Evolutionary conservation across 805 yeast species (phyloP).

Genomic region (Wickerhamomyces sydowiorum): DNA sequence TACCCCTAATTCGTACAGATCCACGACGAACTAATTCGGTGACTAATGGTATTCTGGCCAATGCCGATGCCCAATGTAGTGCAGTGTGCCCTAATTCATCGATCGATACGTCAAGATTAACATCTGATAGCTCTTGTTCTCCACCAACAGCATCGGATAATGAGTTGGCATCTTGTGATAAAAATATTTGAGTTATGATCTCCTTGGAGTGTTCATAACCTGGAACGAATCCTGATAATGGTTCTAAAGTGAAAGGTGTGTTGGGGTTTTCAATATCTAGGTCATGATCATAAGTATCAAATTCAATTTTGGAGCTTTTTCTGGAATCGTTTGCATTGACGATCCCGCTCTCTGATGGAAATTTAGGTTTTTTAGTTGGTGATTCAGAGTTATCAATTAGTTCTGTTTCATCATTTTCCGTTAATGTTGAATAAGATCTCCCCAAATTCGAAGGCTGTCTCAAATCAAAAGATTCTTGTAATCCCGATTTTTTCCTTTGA

Average conservation of each 20-base stretch:
- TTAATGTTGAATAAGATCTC: slow-evolving; percentile 24
- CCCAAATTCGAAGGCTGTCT: slow-evolving; percentile 19
- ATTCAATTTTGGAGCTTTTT: background rate
- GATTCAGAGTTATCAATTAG: slow-evolving; percentile 19
- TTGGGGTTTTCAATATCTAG: slow-evolving; percentile 34
- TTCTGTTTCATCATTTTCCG: slow-evolving; percentile 26
- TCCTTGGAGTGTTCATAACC: slow-evolving; percentile 35
- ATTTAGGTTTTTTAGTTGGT: slow-evolving; percentile 33
- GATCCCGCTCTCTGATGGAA: background rate
- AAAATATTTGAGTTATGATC: slow-evolving; percentile 44
- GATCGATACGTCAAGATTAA: slow-evolving; percentile 76
- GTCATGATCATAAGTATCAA: slow-evolving; percentile 32
- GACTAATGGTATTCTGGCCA: slow-evolving; percentile 72
- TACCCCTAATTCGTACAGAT: slow-evolving; percentile 67
- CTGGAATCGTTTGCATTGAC: background rate
- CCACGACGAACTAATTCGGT: slow-evolving; percentile 61
- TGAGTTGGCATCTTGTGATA: slow-evolving; percentile 32
- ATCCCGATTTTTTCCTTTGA: slow-evolving; percentile 20
- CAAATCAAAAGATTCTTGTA: slow-evolving; percentile 9
- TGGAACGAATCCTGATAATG: slow-evolving; percentile 27
- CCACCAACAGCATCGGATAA: slow-evolving; percentile 26
- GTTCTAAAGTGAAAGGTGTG: slow-evolving; percentile 43
- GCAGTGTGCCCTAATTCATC: slow-evolving; percentile 94
- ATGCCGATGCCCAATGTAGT: slow-evolving; percentile 92
- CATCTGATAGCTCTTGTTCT: slow-evolving; percentile 21